Evolutionary conservation across 495 filamentous ascomycete genomes (phyloP).

Genomic region (Penicillium maclennaniae): DNA sequence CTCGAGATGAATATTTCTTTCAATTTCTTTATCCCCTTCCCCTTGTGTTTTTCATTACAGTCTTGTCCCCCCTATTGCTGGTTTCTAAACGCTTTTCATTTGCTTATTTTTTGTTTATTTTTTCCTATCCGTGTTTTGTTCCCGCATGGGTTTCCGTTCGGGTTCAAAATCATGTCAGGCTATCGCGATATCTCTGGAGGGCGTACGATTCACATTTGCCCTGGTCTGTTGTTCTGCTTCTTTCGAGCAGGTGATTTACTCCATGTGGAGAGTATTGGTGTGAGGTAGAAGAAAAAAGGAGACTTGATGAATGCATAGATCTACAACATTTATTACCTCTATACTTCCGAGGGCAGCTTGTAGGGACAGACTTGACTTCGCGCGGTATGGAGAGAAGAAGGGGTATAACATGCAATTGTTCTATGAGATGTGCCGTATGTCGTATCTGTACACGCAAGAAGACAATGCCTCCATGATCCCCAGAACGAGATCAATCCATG

Average conservation of each 20-base stretch:
- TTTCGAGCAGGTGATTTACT: constrained; percentile 13
- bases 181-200: constrained; percentile 31
- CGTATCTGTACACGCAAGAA: constrained; percentile 22
- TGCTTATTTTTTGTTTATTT: constrained; percentile 24
- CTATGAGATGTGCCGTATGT: constrained; percentile 12
- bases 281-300: constrained; percentile 29
- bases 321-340: constrained; percentile 15
- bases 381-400: constrained; percentile 16
- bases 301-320: constrained; percentile 33
- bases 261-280: constrained; percentile 13
- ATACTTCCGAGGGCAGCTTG: background rate
- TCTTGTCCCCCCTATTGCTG: constrained; percentile 21
- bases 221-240: constrained; percentile 22
- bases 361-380: background rate
- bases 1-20: constrained; percentile 33
- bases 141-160: constrained; percentile 10
- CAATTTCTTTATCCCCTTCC: constrained; percentile 26
- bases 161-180: constrained; percentile 32
- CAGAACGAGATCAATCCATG: constrained; percentile 43
- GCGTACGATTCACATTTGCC: constrained; percentile 26
- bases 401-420: constrained; percentile 30
- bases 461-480: background rate
- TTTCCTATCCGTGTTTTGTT: constrained; percentile 17
- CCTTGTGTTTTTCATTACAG: constrained; percentile 19
- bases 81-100: constrained; percentile 18